Evolutionary conservation across 2,329 filamentous ascomycete genomes (phyloP), one percentile per base, ranked within the genome.

Genomic region (Aspergillus pseudotamarii): DNA sequence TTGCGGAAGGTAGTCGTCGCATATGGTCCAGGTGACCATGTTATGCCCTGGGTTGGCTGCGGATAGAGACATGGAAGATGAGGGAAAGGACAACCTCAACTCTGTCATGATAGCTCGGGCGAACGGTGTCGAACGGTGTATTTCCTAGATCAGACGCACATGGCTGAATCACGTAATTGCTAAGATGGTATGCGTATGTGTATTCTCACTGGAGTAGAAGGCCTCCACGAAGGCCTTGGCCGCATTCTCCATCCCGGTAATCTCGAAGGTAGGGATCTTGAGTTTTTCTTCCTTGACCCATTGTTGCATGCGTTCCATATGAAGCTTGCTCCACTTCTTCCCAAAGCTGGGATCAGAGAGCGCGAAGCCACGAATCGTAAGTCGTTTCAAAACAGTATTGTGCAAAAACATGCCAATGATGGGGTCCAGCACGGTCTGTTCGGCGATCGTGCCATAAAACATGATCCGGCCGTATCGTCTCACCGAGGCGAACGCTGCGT

Each of bases 331-430:
- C 48, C 48, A 51, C 4, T 51, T 51, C 28, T 51, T 51, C 48
- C 48, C 48, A n/a, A 51, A 51, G 10, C 48, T 51, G 16, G 48
- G 48, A 14, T 51, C 48, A 21, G 48, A 32, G 14, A 51, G 48
- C 9, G 16, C 28, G 48, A 51, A 51, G 21, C 48, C 48, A 14
- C 48, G 48, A 11, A 51, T 51, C 28, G 48, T 51, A 5, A 51
- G 48, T 21, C 48, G 28, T 34, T 51, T 51, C 48, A 51, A 12
- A 11, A 51, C 26, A 11, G 48, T 51, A 51, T 51, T 51, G 48
- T 51, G 48, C 28, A 51, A 10, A 21, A 51, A 51, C 48, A 51
- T 51, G 48, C 48, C 48, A 28, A 51, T 51, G 28, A 51, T 51
- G 8, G 48, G 48, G 28, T 51, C 48, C 28, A 51, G 21, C 6